Evolutionary conservation across 2,329 filamentous ascomycete genomes (phyloP), one percentile per base, ranked within the genome.

Genomic region (Sporothrix curviconia): DNA sequence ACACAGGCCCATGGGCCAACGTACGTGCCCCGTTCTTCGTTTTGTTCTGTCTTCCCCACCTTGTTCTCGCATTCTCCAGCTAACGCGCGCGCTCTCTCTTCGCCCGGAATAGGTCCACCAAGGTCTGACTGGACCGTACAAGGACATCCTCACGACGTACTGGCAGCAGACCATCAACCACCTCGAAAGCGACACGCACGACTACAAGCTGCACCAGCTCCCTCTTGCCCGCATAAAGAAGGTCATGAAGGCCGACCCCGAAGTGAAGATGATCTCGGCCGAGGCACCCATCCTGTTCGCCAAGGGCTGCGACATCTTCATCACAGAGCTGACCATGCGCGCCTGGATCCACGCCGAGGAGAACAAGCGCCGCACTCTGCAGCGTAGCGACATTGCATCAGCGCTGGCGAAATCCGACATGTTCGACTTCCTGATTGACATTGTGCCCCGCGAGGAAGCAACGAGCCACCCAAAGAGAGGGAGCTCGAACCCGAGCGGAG

Each of bases 361-460:
- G 74, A 99, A 99, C 77, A 99, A 99, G 78, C 84, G 94, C 30
- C 86, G 94, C 43, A 99, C 94, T 1, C 78, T 99, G 40, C 94
- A 99, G 73, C 85, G 94, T 52, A 96, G 90, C 58, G 94, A 99
- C 68, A 99, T 99, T 70, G 94, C 94, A 22, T 95, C 91, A 11
- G 94, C 94, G 14, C 79, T 99, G 24, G 89, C 90, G 60, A 99
- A 99, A 75, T 96, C 91, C 22, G 94, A 99, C 76, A 99, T 99
- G 94, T 99, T 99, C 72, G 94, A 99, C 75, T 99, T 99, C 74
- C 79, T 99, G 59, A 99, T 99, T 70, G 94, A 99, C 69, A 99
- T 99, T 61, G 94, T 99, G 6, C 94, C 94, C 3, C 86, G 94
- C 54, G 94, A 99, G 71, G 94, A 99, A 72, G 91, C 92, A 36